These are phyloP conservation scores for Xylaria acuta DNA, from an alignment of 495 filamentous ascomycete species.

Conservation along the genomic window DNA sequence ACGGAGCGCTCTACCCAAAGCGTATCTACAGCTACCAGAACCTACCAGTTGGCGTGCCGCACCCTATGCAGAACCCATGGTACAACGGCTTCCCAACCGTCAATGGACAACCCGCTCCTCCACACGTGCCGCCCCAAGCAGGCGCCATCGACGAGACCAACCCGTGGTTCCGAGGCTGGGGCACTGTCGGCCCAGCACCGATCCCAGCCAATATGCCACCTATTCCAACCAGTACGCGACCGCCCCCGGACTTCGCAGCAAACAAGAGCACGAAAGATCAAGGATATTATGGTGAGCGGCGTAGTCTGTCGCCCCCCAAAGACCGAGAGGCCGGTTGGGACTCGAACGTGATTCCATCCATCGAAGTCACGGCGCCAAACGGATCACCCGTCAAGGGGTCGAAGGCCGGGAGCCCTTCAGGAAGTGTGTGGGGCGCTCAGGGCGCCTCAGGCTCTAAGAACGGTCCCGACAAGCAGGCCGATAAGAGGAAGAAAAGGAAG, in stretches of 20 bases:
- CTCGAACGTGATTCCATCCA: conserved; percentile 35
- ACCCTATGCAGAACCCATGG: conserved; percentile 37
- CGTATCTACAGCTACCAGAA: conserved; percentile 22
- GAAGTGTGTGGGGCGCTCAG: conserved; percentile 18
- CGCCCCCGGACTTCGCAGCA: conserved; percentile 16
- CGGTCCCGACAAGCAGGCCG: conserved; percentile 22
- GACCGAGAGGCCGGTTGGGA: conserved; percentile 29
- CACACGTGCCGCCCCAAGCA: conserved; percentile 3
- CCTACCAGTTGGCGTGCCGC: conserved; percentile 31
- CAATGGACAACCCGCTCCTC: conserved; percentile 28
- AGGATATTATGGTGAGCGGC: not conserved
- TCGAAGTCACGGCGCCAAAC: conserved; percentile 21
- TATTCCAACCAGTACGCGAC: conserved; percentile 5
- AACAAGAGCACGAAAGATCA: not conserved
- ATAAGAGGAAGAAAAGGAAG: conserved; percentile 22
- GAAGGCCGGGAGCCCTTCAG: conserved; percentile 1
- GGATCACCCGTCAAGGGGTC: not conserved
- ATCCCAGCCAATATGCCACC: conserved; percentile 10
- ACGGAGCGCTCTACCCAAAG: conserved; percentile 38
- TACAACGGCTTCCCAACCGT: conserved; percentile 33
- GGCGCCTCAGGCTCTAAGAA: conserved; percentile 14
- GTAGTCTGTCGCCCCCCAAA: conserved; percentile 16
- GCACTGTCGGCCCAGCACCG: conserved; percentile 27
- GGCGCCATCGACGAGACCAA: conserved; percentile 9
- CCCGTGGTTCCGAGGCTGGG: conserved; percentile 35